Conservation (phyloP, 768 basidiomycete species). For the Mycena leptocephala region DNA sequence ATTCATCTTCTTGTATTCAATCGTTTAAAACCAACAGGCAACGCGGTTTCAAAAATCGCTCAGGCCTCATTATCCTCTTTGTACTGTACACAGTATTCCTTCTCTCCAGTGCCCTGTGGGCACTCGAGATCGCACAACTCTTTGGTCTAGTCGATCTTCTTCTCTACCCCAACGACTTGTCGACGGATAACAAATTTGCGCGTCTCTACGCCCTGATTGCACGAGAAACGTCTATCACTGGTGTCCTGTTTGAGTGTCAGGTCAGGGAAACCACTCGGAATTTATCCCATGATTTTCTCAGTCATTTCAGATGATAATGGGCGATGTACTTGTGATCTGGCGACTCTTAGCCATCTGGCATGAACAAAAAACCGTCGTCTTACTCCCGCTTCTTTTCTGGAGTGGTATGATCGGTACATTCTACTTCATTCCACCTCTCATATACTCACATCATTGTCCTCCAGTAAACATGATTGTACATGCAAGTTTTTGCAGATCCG, state of each 20-base stretch:
- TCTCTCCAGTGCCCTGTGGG: too few relatives aligned
- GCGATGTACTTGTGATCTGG: conserved; percentile 13
- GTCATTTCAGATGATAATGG: conserved; percentile 13
- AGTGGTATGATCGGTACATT: too few relatives aligned
- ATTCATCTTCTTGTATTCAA: conserved; percentile 8
- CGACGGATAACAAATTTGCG: conserved; percentile 12
- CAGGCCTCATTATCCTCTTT: conserved; percentile 3
- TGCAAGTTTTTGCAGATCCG: conserved; percentile 10
- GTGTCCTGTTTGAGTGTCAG: conserved; percentile 13
- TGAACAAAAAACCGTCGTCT: too few relatives aligned
- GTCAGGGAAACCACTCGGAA: conserved; percentile 1
- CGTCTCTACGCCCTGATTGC: conserved; percentile 8
- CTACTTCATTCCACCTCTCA: background rate
- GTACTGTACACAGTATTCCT: conserved; percentile 9
- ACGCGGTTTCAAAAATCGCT: conserved; percentile 14
- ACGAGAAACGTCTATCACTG: conserved; percentile 13
- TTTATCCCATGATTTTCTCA: conserved; percentile 8
- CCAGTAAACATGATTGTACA: conserved; percentile 12
- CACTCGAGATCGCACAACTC: conserved; percentile 12
- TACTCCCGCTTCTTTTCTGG: too few relatives aligned
- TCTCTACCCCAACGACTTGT: conserved; percentile 14
- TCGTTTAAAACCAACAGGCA: conserved; percentile 5
- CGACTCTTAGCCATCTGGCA: too few relatives aligned
- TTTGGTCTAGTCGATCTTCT: conserved; percentile 12
- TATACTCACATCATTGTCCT: conserved; percentile 4